Percentiles rank a stretch among this genome's conserved stretches.
Evolutionary conservation across 1,284 basidiomycete genomes (phyloP).

Genomic region (Termitomyces sp.): DNA sequence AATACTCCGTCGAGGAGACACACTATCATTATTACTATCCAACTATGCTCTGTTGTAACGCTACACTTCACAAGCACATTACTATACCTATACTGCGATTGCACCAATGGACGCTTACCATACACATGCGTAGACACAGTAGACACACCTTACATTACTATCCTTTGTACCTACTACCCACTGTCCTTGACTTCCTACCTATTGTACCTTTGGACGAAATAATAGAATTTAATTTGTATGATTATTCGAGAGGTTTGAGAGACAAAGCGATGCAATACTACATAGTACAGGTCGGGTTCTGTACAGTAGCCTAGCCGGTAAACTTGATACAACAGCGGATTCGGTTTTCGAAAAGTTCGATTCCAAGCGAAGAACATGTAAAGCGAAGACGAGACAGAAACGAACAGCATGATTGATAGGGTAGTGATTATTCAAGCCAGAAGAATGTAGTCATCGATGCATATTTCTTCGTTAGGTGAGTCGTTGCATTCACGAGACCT

Average conservation of each 20-base stretch:
- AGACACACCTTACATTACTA: constrained; percentile 8
- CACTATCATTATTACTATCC: constrained; percentile 16
- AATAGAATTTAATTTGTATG: constrained; percentile 5
- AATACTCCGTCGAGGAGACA: constrained; percentile 2
- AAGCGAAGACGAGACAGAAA: background rate
- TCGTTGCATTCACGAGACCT: constrained; percentile 2
- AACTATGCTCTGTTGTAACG: constrained; percentile 15
- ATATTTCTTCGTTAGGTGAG: background rate
- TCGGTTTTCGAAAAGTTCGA: background rate
- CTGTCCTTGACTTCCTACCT: constrained; percentile 13
- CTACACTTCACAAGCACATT: constrained; percentile 13
- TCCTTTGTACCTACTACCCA: constrained; percentile 11
- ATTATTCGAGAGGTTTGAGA: background rate
- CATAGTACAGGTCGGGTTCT: background rate
- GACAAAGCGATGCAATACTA: background rate
- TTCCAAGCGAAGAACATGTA: background rate
- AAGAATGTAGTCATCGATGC: constrained; percentile 2
- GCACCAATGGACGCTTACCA: constrained; percentile 5
- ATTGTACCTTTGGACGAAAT: constrained; percentile 3
- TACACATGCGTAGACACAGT: background rate
- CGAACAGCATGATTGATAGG: background rate
- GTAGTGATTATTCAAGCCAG: background rate
- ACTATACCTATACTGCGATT: constrained; percentile 6
- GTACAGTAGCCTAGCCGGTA: background rate
- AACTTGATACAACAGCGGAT: background rate